phyloP scores from a whole-genome alignment of 1,139 yeast genomes.

The Debaryomycetaceae sp. region DNA sequence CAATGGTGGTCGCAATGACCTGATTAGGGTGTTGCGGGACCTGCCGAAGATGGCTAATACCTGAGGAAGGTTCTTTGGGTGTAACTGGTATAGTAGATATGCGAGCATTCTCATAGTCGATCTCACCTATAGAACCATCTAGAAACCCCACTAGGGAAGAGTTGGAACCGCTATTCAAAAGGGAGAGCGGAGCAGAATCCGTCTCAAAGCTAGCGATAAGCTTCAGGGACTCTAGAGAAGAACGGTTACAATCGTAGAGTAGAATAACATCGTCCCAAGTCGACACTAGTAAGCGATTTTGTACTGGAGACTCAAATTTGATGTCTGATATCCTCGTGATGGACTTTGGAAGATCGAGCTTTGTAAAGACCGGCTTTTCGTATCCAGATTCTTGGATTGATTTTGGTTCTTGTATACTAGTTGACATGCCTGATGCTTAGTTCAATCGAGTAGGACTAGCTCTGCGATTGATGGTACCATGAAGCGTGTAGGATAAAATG shows the following conservation, averaged over 20 bases:
- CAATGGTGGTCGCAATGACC: constrained; percentile 47
- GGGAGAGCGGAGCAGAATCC: constrained; percentile 6
- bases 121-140: constrained; percentile 28
- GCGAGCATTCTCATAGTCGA: constrained; percentile 38
- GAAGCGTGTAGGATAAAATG: no score
- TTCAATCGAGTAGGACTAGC: no score
- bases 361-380: no score
- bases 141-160: constrained; percentile 24
- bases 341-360: constrained; percentile 2
- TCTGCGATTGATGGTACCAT: no score
- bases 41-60: no score
- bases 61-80: no score
- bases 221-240: not conserved
- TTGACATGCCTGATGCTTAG: no score
- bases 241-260: constrained; percentile 18
- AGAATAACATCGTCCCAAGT: constrained; percentile 32
- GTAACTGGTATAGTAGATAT: no score
- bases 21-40: constrained; percentile 15
- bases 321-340: constrained; percentile 8
- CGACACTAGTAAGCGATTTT: constrained; percentile 21
- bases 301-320: constrained; percentile 16
- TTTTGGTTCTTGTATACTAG: no score
- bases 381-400: no score
- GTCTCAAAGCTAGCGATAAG: constrained; percentile 2
- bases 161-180: constrained; percentile 4